Percentiles rank a stretch among this genome's conserved stretches.
phyloP scores from a whole-genome alignment of 2,329 filamentous ascomycete genomes.

The Fusarium tuaranense region DNA sequence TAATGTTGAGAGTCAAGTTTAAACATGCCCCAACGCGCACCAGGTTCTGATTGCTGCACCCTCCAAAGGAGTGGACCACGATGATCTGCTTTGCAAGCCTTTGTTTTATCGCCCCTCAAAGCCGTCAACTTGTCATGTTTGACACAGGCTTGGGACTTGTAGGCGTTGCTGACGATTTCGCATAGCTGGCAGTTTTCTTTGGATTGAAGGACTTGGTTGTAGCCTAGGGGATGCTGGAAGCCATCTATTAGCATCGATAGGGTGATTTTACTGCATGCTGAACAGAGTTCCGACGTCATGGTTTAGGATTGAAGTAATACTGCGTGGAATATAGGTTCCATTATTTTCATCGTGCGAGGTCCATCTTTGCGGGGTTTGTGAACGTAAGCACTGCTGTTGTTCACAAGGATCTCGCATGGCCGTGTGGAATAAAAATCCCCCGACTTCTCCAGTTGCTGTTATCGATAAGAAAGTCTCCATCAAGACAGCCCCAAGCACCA shows the following conservation, averaged over 20 bases:
- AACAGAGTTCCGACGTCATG: neutral
- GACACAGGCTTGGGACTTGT: neutral
- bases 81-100: neutral
- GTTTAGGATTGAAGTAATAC: neutral
- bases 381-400: neutral
- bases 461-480: neutral
- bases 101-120: neutral
- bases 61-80: neutral
- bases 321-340: neutral
- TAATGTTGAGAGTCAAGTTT: neutral
- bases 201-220: neutral
- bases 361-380: neutral
- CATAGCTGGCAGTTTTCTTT: neutral
- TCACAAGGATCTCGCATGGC: neutral
- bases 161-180: neutral
- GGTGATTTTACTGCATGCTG: neutral
- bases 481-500: neutral
- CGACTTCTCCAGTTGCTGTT: neutral
- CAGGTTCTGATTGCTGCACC: neutral
- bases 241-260: neutral
- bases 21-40: neutral
- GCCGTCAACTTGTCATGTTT: neutral
- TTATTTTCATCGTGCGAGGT: neutral
- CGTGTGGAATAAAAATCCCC: neutral
- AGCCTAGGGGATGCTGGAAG: neutral